These are phyloP conservation scores for Mycena amicta DNA, from an alignment of 768 basidiomycete species.

Conservation along the genomic window DNA sequence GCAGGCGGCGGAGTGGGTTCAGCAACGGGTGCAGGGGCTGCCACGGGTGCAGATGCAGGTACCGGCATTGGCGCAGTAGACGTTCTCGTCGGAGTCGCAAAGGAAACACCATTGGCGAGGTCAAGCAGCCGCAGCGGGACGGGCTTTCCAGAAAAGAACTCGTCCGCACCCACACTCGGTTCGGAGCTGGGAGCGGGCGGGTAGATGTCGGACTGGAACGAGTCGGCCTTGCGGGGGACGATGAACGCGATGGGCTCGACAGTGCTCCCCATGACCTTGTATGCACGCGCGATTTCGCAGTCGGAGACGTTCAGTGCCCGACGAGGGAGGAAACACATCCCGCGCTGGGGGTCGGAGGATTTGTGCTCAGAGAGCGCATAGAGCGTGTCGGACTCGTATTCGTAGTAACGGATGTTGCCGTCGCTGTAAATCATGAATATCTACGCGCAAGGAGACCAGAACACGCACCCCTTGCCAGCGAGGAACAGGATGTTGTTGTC, in stretches of 20 bases:
- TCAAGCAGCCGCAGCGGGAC: slow-evolving; percentile 77
- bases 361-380: slow-evolving; percentile 82
- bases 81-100: slow-evolving; percentile 29
- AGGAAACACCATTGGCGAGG: slow-evolving; percentile 66
- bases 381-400: slow-evolving; percentile 87
- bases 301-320: slow-evolving; percentile 86
- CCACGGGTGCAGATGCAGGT: slow-evolving; percentile 21
- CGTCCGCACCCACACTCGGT: slow-evolving; percentile 76
- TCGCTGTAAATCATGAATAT: slow-evolving; percentile 52
- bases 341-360: slow-evolving; percentile 90
- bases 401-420: slow-evolving; percentile 97
- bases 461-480: slow-evolving; percentile 85
- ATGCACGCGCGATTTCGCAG: slow-evolving; percentile 94
- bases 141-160: slow-evolving; percentile 87
- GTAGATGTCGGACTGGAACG: slow-evolving; percentile 97
- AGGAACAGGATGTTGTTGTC: slow-evolving; percentile 92
- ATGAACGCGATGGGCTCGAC: slow-evolving; percentile 95
- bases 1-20: slow-evolving; percentile 24
- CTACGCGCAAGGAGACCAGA: neutral
- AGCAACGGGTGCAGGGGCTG: slow-evolving; percentile 24
- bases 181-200: slow-evolving; percentile 87
- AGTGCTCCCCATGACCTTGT: slow-evolving; percentile 73
- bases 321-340: slow-evolving; percentile 95
- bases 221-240: slow-evolving; percentile 75
- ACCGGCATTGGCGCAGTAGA: slow-evolving; percentile 24